These are phyloP conservation scores for Penicillium sp. DNA, from an alignment of 2,329 filamentous ascomycete species.

Conservation along the genomic window DNA sequence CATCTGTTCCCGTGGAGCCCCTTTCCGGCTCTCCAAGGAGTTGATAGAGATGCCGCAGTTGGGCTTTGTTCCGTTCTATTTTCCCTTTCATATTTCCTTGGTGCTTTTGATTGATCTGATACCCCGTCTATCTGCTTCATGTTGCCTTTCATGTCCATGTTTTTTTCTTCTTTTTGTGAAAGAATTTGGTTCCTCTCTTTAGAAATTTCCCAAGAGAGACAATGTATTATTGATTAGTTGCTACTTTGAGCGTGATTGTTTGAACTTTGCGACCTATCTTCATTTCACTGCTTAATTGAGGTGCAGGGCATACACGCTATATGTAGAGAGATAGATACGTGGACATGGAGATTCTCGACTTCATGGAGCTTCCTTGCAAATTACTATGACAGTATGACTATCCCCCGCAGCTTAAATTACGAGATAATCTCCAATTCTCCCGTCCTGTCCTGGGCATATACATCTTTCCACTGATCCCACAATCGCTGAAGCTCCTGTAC, in stretches of 20 bases:
- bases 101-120: conserved; percentile 27
- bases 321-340: neutral
- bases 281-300: neutral
- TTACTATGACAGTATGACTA: neutral
- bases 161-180: conserved; percentile 15
- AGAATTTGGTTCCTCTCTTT: conserved; percentile 3
- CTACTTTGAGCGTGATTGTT: neutral
- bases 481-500: conserved; percentile 58
- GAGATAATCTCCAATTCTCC: conserved; percentile 49
- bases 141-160: conserved; percentile 12
- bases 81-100: conserved; percentile 12
- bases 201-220: neutral
- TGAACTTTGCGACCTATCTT: neutral
- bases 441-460: conserved; percentile 45
- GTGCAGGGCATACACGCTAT: neutral
- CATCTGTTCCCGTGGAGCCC: conserved; percentile 20
- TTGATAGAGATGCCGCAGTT: conserved; percentile 3
- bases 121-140: conserved; percentile 22
- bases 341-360: neutral
- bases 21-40: conserved; percentile 14
- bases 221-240: conserved; percentile 3
- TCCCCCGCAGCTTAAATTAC: conserved; percentile 17
- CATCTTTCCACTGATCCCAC: conserved; percentile 51
- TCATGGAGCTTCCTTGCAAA: neutral
- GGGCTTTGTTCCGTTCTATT: conserved; percentile 20